A percentile compares a stretch with the other conserved stretches of the same genome.
Conservation (phyloP, 352 stramenopile genomes). For the Hyaloperonospora brassicae region DNA sequence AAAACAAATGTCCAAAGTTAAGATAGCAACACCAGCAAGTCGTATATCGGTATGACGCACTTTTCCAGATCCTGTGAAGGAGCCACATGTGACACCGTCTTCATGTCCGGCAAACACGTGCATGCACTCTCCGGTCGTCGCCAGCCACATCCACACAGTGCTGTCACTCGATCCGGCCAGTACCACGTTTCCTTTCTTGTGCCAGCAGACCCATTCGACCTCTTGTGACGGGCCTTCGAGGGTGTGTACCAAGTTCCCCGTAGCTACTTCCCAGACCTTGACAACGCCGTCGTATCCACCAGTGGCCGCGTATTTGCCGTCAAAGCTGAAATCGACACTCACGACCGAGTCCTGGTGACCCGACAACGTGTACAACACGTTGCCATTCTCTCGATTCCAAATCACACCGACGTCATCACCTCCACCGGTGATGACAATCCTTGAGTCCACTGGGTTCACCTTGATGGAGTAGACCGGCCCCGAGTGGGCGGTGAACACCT, state of each 20-base stretch:
- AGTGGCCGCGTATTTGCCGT: slow-evolving; percentile 82
- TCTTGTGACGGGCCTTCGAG: slow-evolving; percentile 86
- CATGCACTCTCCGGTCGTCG: slow-evolving; percentile 93
- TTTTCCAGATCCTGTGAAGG: slow-evolving; percentile 93
- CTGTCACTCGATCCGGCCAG: slow-evolving; percentile 82
- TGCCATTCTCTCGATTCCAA: slow-evolving; percentile 79
- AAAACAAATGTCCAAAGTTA: too few relatives aligned
- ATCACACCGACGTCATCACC: slow-evolving; percentile 81
- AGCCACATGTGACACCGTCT: slow-evolving; percentile 88
- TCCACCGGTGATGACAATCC: slow-evolving; percentile 76
- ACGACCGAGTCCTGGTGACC: slow-evolving; percentile 83
- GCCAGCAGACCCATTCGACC: slow-evolving; percentile 87
- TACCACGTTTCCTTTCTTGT: slow-evolving; percentile 87
- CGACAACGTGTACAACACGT: slow-evolving; percentile 64
- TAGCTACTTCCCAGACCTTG: slow-evolving; percentile 85
- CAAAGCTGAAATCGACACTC: slow-evolving; percentile 79
- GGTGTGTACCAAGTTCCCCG: slow-evolving; percentile 68
- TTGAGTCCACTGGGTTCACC: slow-evolving; percentile 71
- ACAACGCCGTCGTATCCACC: slow-evolving; percentile 81
- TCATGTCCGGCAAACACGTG: slow-evolving; percentile 97
- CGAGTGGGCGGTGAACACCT: slow-evolving; percentile 76
- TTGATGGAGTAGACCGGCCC: slow-evolving; percentile 76
- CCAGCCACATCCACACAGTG: slow-evolving; percentile 91
- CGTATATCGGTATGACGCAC: slow-evolving; percentile 24
- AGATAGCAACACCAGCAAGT: not conserved